Base-by-base conservation (phyloP, 2,329 filamentous ascomycete species). In the Stemphylium beticola region DNA sequence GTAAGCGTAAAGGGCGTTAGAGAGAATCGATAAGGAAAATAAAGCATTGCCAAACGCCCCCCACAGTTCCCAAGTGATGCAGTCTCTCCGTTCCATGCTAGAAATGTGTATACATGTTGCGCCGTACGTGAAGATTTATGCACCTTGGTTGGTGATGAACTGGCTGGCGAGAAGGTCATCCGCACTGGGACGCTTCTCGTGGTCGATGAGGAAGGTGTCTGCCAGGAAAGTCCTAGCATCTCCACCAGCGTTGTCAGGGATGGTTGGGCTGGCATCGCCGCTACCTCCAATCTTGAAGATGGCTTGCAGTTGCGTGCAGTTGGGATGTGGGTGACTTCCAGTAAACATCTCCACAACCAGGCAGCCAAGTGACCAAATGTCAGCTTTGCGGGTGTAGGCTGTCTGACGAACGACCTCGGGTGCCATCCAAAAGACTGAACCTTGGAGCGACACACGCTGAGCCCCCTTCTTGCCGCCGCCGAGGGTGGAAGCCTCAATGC, bases 331-430 rank as follows among this genome's bases (percentile, higher is more conserved):
- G 74, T 98, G 95, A 39, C 87, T 90, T 51, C 95, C 95, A 11
- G 95, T 98, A 83, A 98, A 96, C 95, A 99, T 99, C 80, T 99
- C 95, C 20, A 99, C 93, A 12, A 99, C 92, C 46, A 99, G 82
- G 74, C 95, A 99, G 31, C 95, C 95, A 20, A 99, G 85, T 40
- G 92, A 96, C 95, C 95, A 99, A 66, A 99, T 99, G 71, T 99
- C 95, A 12, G 95, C 95, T 79, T 98, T 98, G 78, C 93, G 92
- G 4, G 93, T 98, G 78, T 99, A 97, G 5, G 92, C 93, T 3
- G 93, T 98, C 78, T 98, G 95, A 70, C 95, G 95, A 59, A 99
- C 95, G 17, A 99, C 95, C 79, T 99, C 95, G 8, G 95, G 95
- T 0, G 95, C 95, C 95, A 99, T 99, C 95, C 95, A 99, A 79